Base-by-base conservation (phyloP, 805 yeast species). In the Ogataea wickerhamii region DNA sequence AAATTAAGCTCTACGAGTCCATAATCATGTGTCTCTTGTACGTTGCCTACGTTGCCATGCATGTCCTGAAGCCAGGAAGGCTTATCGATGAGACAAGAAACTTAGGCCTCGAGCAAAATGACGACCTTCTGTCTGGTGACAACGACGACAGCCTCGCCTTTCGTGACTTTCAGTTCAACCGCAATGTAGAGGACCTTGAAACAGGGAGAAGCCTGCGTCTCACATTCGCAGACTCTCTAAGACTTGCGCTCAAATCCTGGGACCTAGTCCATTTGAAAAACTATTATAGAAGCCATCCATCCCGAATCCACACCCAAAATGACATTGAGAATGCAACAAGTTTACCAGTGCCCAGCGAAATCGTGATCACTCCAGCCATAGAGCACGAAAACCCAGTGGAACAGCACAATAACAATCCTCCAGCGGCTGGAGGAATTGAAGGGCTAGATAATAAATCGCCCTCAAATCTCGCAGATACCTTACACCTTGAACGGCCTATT, bases 21-120 rank as follows among this genome's bases (percentile, higher is more conserved):
- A 35, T 73, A 0, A 42, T 70, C 6, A 72, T 89, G 74, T 64
- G 83, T 6, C 40, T 56, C 0, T 53, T 78, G 5, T 88, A 89
- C 55, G 43, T 73, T 1, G 41, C 55, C 0, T 89, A 87, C 52
- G 86, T 86, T 3, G 39, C 64, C 0, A 63, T 59, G 43, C 80
- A 40, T 32, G 36, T 53, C 22, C 14, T 52, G 8, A 26, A 41
- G 8, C 59, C 59, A 2, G 49, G 48, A 2, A 44, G 29, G 25
- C 18, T 44, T 11, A 16, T 49, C 64, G 60, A 55, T 68, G 45
- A 38, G 12, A 10, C 21, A 10, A 26, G 14, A 10, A 12, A 24
- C 13, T 8, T 8, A 8, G 12, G 22, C 8, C 6, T 18, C 7
- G 22, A 29, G 10, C 20, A 10, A 29, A 29, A 13, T 21, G 18